phyloP scores from a whole-genome alignment of 257 asterid species.

The Avicennia marina region DNA sequence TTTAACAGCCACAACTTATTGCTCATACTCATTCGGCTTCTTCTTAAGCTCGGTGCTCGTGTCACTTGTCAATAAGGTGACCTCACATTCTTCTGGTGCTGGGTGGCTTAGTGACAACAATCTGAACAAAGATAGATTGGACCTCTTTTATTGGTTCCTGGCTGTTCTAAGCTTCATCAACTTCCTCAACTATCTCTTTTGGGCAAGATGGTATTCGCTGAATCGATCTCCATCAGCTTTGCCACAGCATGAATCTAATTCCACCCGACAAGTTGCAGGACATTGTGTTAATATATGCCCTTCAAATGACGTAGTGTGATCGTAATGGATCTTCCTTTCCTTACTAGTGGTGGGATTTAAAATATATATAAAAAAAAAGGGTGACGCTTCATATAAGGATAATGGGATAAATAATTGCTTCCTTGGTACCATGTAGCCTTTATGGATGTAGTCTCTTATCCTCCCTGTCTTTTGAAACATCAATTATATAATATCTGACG shows the following conservation, averaged over 20 bases:
- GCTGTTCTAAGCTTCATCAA: constrained; percentile 66
- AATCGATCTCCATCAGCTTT: constrained; percentile 13
- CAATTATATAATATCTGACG: neutral
- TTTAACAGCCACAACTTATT: constrained; percentile 73
- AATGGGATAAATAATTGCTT: constrained; percentile 12
- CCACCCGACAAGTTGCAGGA: constrained; percentile 20
- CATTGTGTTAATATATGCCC: constrained; percentile 22
- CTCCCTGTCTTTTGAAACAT: neutral
- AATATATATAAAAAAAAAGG: neutral
- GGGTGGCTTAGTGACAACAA: constrained; percentile 76
- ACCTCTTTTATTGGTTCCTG: constrained; percentile 67
- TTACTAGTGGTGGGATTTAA: neutral
- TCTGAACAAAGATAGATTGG: constrained; percentile 73
- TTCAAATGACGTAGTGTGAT: constrained; percentile 11
- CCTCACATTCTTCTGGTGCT: constrained; percentile 17
- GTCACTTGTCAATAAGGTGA: constrained; percentile 64
- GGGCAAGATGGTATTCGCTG: constrained; percentile 60
- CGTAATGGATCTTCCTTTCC: neutral
- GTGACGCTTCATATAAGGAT: constrained; percentile 2
- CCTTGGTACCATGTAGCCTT: neutral
- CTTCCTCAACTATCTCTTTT: constrained; percentile 69
- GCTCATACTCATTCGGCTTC: constrained; percentile 88
- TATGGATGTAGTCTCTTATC: neutral
- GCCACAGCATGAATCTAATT: too few relatives aligned
- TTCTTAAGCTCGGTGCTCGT: constrained; percentile 75